Percentiles rank a stretch among this genome's conserved stretches.
These are phyloP conservation scores for Solanum pinnatisectum DNA, from an alignment of 257 asterid genomes.

Conservation along the genomic window DNA sequence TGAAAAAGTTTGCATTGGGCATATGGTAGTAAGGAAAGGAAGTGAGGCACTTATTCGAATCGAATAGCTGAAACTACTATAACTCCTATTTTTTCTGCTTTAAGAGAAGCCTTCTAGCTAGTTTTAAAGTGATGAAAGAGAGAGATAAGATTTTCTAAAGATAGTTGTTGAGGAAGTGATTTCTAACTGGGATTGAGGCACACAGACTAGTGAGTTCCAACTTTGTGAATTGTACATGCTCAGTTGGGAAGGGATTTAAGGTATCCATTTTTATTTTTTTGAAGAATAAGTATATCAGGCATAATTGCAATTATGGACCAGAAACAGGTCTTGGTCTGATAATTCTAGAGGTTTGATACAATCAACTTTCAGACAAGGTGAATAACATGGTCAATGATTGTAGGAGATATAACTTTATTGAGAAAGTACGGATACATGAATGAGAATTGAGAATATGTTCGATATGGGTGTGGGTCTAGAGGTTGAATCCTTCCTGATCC, in stretches of 20 bases:
- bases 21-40: not conserved
- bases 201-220: not conserved
- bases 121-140: not conserved
- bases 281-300: not conserved
- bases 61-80: not conserved
- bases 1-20: not conserved
- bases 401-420: not conserved
- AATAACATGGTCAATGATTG: not conserved
- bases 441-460: not conserved
- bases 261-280: not conserved
- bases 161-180: not conserved
- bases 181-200: not conserved
- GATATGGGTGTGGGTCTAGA: not conserved
- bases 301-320: not conserved
- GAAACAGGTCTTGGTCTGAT: not conserved
- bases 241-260: not conserved
- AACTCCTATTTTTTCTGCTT: not conserved
- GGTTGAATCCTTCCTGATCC: not conserved
- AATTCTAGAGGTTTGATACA: not conserved
- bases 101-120: not conserved
- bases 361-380: not conserved
- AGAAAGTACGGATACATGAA: not conserved
- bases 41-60: not conserved
- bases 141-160: not conserved
- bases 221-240: not conserved